phyloP scores from a whole-genome alignment of 495 filamentous ascomycete species.

The Jackrogersella minutella region DNA sequence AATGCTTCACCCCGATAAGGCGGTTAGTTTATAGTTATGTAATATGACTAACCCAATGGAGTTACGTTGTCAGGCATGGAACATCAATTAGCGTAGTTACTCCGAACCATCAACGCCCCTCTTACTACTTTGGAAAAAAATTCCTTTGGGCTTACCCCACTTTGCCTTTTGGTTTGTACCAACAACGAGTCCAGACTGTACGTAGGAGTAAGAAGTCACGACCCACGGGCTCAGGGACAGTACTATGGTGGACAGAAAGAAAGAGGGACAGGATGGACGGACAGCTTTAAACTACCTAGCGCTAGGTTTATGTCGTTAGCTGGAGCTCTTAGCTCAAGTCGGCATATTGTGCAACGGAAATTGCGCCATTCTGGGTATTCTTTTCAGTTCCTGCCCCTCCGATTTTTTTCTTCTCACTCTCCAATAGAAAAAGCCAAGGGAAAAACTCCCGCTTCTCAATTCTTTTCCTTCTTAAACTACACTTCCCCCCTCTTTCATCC shows the following conservation, averaged over 20 bases:
- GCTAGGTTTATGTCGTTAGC: neutral
- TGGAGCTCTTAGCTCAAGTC: constrained; percentile 20
- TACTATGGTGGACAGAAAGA: too few species aligned
- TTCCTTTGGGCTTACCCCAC: constrained; percentile 28
- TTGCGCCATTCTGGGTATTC: constrained; percentile 37
- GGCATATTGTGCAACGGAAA: constrained; percentile 31
- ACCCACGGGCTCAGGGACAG: constrained; percentile 24
- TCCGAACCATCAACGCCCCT: constrained; percentile 30
- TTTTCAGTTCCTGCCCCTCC: constrained; percentile 32
- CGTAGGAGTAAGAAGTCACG: too few species aligned
- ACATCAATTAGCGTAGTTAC: constrained; percentile 31
- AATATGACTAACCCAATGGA: constrained; percentile 29
- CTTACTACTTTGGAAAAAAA: constrained; percentile 28
- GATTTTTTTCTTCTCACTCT: constrained; percentile 21
- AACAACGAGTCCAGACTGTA: constrained; percentile 9
- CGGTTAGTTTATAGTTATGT: constrained; percentile 15
- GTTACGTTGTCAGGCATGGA: constrained; percentile 28
- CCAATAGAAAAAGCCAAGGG: constrained; percentile 27
- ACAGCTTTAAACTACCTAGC: neutral
- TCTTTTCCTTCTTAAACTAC: constrained; percentile 39
- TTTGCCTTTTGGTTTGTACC: neutral
- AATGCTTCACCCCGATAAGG: constrained; percentile 19
- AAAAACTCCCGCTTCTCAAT: constrained; percentile 40
- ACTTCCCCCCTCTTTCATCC: constrained; percentile 36
- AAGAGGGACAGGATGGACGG: neutral